These are phyloP conservation scores for Papiliotrema fonsecae DNA, from an alignment of 1,284 basidiomycete species.

Conservation along the genomic window DNA sequence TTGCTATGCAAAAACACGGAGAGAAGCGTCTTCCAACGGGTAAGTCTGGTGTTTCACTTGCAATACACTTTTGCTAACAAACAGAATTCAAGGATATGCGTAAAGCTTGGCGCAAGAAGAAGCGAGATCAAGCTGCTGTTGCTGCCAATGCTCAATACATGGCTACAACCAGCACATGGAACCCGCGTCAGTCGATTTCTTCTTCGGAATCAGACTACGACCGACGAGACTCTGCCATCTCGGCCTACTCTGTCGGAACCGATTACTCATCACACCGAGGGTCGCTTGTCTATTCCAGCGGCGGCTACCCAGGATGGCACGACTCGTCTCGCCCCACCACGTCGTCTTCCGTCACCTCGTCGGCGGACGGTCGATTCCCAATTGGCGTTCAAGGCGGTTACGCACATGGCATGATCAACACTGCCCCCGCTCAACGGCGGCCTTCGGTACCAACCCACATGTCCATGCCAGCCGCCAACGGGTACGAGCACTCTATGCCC, in stretches of 20 bases:
- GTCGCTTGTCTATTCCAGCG: constrained; percentile 8
- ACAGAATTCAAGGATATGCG: constrained; percentile 96
- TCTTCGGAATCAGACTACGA: constrained; percentile 28
- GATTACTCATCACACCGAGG: constrained; percentile 10
- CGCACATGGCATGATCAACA: constrained; percentile 1
- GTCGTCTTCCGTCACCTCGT: constrained; percentile 22
- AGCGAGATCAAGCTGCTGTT: constrained; percentile 62
- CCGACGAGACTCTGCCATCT: constrained; percentile 19
- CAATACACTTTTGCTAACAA: constrained; percentile 11
- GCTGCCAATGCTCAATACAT: constrained; percentile 22
- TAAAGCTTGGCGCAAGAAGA: constrained; percentile 89
- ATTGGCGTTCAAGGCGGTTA: constrained; percentile 4
- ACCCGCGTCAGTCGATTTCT: constrained; percentile 14
- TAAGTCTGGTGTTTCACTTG: constrained; percentile 25
- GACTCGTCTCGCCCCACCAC: constrained; percentile 20
- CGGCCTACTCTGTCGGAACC: constrained; percentile 16
- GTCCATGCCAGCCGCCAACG: constrained; percentile 22
- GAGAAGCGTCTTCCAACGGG: constrained; percentile 52
- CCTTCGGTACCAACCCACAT: constrained; percentile 27
- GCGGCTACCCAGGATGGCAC: constrained; percentile 2
- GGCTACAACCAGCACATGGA: constrained; percentile 1
- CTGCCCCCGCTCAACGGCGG: constrained; percentile 10
- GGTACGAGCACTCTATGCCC: constrained; percentile 28
- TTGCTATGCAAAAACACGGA: constrained; percentile 56
- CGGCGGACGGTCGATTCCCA: constrained; percentile 15